Base-by-base conservation (phyloP, 345 rosid genomes). In the Rhizophora apiculata region DNA sequence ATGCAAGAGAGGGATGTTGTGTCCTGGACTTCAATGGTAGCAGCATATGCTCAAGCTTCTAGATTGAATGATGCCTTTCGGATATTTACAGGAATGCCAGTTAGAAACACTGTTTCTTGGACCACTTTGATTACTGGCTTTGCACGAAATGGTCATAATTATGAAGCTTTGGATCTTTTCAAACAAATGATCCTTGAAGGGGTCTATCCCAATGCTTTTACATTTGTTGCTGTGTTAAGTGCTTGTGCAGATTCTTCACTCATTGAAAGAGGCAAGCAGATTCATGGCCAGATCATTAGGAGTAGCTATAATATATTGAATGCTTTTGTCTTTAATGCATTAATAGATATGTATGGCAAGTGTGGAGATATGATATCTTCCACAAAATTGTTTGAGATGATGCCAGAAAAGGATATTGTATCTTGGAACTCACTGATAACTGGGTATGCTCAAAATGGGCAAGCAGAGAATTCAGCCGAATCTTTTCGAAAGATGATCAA, bases 161-260 rank as follows among this genome's bases (percentile, higher is more conserved):
- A 71, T 46, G 73, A 77, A 64, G 84, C 80, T 13, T 57, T 85
- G 73, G 63, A 70, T 46, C 64, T 78, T 62, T 82, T 82, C n/a
- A 10, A 18, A 67, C 68, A 63, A 64, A 85, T 85, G 88, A 68
- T 51, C 46, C 79, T 69, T 68, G 84, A 69, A 32, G 82, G 82
- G 21, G 65, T 74, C 27, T 58, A 6, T 56, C 86, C 86, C 56
- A 77, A 52, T 62, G 63, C 76, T 43, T 76, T 69, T 62, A 85
- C 88, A 0, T 80, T 65, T 68, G 88, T 80, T 56, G 60, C 77
- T 30, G 72, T 74, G 59, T 72, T 82, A 57, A 72, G 79, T 75
- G 93, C 91, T 20, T 87, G 89, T 77, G 85, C 88, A 0, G 79
- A 81, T 68, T 64, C 64, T 55, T 84, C 88, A 29, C 78, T 76